Percentiles rank a stretch among this genome's conserved stretches.
phyloP scores from a whole-genome alignment of 352 stramenopile genomes.

The Phytopythium delawarense region DNA sequence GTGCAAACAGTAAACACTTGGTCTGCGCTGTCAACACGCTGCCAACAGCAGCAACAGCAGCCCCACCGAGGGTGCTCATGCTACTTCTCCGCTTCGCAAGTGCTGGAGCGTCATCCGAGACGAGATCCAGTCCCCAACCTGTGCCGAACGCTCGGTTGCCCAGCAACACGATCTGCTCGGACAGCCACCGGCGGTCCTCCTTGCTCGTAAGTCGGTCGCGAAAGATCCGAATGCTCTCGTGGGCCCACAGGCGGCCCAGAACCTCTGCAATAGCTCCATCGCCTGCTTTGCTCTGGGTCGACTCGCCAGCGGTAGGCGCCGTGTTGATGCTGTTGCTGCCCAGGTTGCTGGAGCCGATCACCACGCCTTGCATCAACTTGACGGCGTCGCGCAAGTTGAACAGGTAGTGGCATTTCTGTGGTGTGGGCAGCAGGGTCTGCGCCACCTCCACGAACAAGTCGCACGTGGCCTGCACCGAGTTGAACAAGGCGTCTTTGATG shows the following conservation, averaged over 20 bases:
- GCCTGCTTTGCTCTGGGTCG: background rate
- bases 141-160: conserved; percentile 59
- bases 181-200: conserved; percentile 85
- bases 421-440: conserved; percentile 59
- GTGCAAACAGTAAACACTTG: conserved; percentile 22
- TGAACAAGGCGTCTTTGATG: conserved; percentile 45
- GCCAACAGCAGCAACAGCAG: background rate
- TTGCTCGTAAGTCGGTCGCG: conserved; percentile 87
- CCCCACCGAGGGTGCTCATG: background rate
- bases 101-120: conserved; percentile 20
- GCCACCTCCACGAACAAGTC: conserved; percentile 56
- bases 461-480: conserved; percentile 59
- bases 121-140: conserved; percentile 44
- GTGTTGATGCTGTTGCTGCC: background rate
- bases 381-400: conserved; percentile 82
- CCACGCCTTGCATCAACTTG: conserved; percentile 84
- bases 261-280: conserved; percentile 30
- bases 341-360: conserved; percentile 27
- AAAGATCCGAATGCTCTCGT: conserved; percentile 91
- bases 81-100: conserved; percentile 4
- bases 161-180: conserved; percentile 68
- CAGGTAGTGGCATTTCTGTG: conserved; percentile 78
- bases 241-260: conserved; percentile 80
- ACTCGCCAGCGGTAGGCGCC: background rate
- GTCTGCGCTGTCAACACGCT: background rate